A percentile compares a stretch with the other conserved stretches of the same genome.
These are phyloP conservation scores for Colletotrichum navitas DNA, from an alignment of 2,329 filamentous ascomycete genomes.

Conservation along the genomic window DNA sequence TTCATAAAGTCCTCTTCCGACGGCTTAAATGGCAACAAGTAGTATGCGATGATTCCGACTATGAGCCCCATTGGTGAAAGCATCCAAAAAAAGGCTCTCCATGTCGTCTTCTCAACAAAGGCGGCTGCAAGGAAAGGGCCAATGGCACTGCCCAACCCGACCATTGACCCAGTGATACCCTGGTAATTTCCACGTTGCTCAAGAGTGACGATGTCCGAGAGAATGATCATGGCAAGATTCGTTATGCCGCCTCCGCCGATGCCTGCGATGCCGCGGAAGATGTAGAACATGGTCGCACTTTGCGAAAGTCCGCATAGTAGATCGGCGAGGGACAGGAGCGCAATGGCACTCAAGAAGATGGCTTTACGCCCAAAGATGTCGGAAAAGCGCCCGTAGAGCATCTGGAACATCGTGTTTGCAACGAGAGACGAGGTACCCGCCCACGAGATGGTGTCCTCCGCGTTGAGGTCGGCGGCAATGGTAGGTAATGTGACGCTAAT, in stretches of 20 bases:
- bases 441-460: slow-evolving; percentile 66
- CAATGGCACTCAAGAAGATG: slow-evolving; percentile 66
- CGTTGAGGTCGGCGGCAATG: slow-evolving; percentile 61
- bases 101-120: slow-evolving; percentile 54
- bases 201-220: slow-evolving; percentile 70
- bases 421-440: slow-evolving; percentile 66
- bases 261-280: slow-evolving; percentile 71
- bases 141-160: slow-evolving; percentile 57
- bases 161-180: slow-evolving; percentile 56
- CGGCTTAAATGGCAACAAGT: slow-evolving; percentile 65
- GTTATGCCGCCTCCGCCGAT: slow-evolving; percentile 73
- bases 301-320: slow-evolving; percentile 69
- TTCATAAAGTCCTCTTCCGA: slow-evolving; percentile 59
- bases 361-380: slow-evolving; percentile 73
- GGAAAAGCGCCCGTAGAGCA: slow-evolving; percentile 72
- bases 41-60: slow-evolving; percentile 59
- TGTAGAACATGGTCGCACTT: slow-evolving; percentile 69
- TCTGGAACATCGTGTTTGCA: slow-evolving; percentile 72
- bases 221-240: slow-evolving; percentile 71
- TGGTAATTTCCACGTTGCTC: slow-evolving; percentile 69
- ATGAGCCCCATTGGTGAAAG: slow-evolving; percentile 63
- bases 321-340: slow-evolving; percentile 67
- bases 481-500: slow-evolving; percentile 65
- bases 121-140: slow-evolving; percentile 60
- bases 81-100: slow-evolving; percentile 60